These are phyloP conservation scores for Xerocomus nothofagi DNA, from an alignment of 1,284 basidiomycete genomes.

Conservation along the genomic window DNA sequence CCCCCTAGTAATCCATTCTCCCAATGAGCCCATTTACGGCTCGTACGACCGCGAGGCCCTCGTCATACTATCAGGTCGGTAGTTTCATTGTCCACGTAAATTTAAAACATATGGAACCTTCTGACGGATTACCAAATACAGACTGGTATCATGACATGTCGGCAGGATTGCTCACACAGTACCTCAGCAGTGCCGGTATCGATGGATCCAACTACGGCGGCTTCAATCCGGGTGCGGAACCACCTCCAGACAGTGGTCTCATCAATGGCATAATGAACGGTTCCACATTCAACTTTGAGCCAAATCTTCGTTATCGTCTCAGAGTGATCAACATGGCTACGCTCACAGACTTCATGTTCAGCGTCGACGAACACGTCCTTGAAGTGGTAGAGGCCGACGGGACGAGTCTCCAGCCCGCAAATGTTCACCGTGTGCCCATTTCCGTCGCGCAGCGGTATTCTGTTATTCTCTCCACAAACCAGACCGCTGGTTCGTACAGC, in stretches of 20 bases:
- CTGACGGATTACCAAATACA: constrained; percentile 5
- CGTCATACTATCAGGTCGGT: constrained; percentile 31
- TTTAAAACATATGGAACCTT: neutral
- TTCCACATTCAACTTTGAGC: constrained; percentile 25
- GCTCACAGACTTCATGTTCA: constrained; percentile 35
- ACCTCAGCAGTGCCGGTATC: constrained; percentile 27
- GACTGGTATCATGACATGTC: constrained; percentile 37
- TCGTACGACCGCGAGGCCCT: constrained; percentile 31
- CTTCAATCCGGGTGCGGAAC: constrained; percentile 33
- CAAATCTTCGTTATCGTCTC: constrained; percentile 33
- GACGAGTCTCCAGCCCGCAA: constrained; percentile 28
- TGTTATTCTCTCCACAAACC: constrained; percentile 33
- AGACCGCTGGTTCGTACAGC: constrained; percentile 34
- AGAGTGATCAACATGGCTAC: constrained; percentile 36
- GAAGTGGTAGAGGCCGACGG: constrained; percentile 35
- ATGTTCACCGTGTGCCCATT: constrained; percentile 33
- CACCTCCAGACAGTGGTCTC: constrained; percentile 35
- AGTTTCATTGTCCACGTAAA: neutral
- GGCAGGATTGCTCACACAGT: constrained; percentile 31
- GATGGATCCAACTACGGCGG: constrained; percentile 33
- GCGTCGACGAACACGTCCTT: constrained; percentile 30
- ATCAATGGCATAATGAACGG: constrained; percentile 33
- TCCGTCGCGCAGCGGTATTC: constrained; percentile 35
- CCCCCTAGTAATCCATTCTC: constrained; percentile 35
- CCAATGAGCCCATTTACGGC: constrained; percentile 29